Percentiles rank a stretch among this genome's conserved stretches.
These are phyloP conservation scores for Entelexis sorbosivorans DNA, from an alignment of 1,139 yeast genomes.

Conservation along the genomic window DNA sequence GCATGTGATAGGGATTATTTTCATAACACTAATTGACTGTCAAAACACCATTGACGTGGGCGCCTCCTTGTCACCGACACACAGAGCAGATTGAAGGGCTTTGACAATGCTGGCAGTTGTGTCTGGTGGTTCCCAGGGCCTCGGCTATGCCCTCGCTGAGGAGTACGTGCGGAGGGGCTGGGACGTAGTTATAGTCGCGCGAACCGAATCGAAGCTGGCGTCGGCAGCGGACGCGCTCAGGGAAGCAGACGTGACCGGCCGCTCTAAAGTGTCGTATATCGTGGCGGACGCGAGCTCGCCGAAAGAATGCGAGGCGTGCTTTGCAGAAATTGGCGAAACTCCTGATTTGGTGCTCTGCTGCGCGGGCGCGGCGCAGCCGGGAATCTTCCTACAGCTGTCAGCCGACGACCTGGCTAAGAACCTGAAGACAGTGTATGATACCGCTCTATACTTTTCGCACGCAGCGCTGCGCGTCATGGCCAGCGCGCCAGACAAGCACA, in stretches of 20 bases:
- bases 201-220: conserved; percentile 49
- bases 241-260: conserved; percentile 16
- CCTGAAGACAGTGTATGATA: conserved; percentile 55
- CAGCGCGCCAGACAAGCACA: conserved; percentile 19
- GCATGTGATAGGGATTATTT: not conserved
- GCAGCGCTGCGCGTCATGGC: conserved; percentile 40
- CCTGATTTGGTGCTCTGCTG: conserved; percentile 76
- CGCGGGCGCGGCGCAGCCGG: conserved; percentile 81
- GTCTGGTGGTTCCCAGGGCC: conserved; percentile 92
- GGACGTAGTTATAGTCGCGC: conserved; percentile 59
- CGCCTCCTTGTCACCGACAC: not conserved
- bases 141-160: conserved; percentile 70
- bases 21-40: not conserved
- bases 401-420: conserved; percentile 50
- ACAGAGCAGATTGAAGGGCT: not conserved
- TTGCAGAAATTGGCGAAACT: conserved; percentile 26
- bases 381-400: conserved; percentile 59
- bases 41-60: not conserved
- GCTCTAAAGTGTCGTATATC: conserved; percentile 35
- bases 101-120: conserved; percentile 48
- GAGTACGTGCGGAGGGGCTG: conserved; percentile 49
- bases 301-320: conserved; percentile 38
- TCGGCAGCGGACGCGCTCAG: conserved; percentile 7
- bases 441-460: conserved; percentile 64
- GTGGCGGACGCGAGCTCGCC: conserved; percentile 61